phyloP scores from a whole-genome alignment of 768 basidiomycete species.

The Phaeotremella skinneri region DNA sequence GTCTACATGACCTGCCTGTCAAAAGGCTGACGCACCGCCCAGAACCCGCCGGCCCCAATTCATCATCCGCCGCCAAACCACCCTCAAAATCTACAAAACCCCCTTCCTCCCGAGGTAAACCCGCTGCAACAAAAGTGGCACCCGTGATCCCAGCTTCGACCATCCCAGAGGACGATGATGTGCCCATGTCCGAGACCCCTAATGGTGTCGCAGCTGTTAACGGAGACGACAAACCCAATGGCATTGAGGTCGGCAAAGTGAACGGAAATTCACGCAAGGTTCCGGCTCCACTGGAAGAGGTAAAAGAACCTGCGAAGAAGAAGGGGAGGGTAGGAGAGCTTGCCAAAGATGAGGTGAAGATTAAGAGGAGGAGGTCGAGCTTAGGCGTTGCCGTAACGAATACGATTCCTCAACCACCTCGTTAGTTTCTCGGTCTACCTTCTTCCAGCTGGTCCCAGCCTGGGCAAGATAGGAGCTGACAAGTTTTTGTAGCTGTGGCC shows the following conservation, averaged over 20 bases:
- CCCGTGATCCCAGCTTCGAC: background rate
- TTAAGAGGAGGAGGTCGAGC: constrained; percentile 25
- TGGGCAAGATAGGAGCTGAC: background rate
- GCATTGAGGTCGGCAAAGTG: background rate
- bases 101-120: constrained; percentile 11
- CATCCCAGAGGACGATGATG: constrained; percentile 17
- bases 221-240: constrained; percentile 7
- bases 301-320: constrained; percentile 23
- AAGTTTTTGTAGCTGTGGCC: constrained; percentile 20
- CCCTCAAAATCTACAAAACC: constrained; percentile 7
- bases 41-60: constrained; percentile 9
- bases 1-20: constrained; percentile 3
- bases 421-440: constrained; percentile 16
- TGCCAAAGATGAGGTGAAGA: constrained; percentile 12
- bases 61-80: constrained; percentile 16
- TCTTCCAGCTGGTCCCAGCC: background rate
- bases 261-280: constrained; percentile 14
- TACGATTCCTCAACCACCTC: constrained; percentile 33
- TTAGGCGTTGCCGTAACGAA: constrained; percentile 18
- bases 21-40: constrained; percentile 5
- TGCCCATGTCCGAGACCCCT: constrained; percentile 5
- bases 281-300: constrained; percentile 8
- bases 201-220: constrained; percentile 17
- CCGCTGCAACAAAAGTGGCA: constrained; percentile 13
- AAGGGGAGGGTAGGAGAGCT: constrained; percentile 36